Percentiles rank a stretch among this genome's conserved stretches.
phyloP scores from a whole-genome alignment of 768 basidiomycete genomes.

The Boletellus ananas region DNA sequence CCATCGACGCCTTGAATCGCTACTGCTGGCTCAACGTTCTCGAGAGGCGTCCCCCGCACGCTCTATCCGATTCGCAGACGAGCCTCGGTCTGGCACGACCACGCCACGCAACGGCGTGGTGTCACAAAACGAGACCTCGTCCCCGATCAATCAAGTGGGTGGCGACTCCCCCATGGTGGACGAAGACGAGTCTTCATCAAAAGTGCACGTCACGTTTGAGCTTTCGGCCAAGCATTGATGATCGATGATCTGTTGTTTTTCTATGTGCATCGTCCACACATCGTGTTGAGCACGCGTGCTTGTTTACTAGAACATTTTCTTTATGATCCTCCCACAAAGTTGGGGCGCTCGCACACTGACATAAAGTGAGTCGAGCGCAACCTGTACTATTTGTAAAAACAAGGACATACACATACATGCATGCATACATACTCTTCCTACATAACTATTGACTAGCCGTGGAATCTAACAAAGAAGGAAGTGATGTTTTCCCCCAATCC shows the following conservation, averaged over 20 bases:
- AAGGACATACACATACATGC: too few species aligned
- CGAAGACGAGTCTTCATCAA: conserved; percentile 16
- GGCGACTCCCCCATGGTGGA: conserved; percentile 5
- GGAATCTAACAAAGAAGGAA: too few species aligned
- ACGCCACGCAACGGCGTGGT: conserved; percentile 17
- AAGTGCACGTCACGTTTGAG: conserved; percentile 20
- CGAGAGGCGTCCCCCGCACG: conserved; percentile 45
- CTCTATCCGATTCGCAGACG: conserved; percentile 47
- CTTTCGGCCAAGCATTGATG: conserved; percentile 9
- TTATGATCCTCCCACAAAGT: neutral
- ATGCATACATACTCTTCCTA: too few species aligned
- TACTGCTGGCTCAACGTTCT: conserved; percentile 15
- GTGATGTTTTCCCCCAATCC: too few species aligned
- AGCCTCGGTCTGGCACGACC: conserved; percentile 20
- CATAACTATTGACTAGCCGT: too few species aligned
- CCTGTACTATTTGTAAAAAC: too few species aligned
- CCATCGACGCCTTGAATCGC: conserved; percentile 31
- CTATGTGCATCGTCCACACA: too few species aligned
- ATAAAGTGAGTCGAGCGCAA: too few species aligned
- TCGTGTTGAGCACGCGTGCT: neutral
- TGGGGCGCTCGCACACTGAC: too few species aligned
- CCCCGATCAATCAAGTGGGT: conserved; percentile 2
- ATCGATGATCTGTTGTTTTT: too few species aligned
- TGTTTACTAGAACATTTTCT: neutral
- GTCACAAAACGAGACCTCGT: conserved; percentile 20